These are phyloP conservation scores for Paraconiothyrium brasiliense DNA, from an alignment of 2,329 filamentous ascomycete species.

Conservation along the genomic window DNA sequence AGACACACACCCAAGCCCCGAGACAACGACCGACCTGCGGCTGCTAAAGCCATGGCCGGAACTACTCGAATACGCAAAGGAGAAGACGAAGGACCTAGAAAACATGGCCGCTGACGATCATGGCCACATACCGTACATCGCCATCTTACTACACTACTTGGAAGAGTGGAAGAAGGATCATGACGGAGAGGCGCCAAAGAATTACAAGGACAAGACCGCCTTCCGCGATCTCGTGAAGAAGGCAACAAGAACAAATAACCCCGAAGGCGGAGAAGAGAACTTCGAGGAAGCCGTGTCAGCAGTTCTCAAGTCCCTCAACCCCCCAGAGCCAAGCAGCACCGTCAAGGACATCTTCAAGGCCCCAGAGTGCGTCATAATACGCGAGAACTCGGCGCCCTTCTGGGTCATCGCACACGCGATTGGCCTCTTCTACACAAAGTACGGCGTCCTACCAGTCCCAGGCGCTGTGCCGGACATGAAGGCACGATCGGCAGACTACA, in stretches of 20 bases:
- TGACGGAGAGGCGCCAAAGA: constrained; percentile 72
- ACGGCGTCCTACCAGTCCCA: constrained; percentile 80
- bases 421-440: constrained; percentile 76
- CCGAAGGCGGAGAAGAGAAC: constrained; percentile 94
- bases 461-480: constrained; percentile 98
- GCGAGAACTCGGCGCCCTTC: constrained; percentile 69
- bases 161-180: constrained; percentile 80
- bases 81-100: constrained; percentile 75
- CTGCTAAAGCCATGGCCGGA: constrained; percentile 88
- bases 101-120: constrained; percentile 80
- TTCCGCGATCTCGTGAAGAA: constrained; percentile 77
- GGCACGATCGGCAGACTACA: constrained; percentile 87
- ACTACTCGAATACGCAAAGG: constrained; percentile 71
- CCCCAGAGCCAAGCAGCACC: constrained; percentile 71
- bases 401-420: constrained; percentile 90
- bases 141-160: constrained; percentile 83
- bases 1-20: constrained; percentile 92
- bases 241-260: constrained; percentile 73
- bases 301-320: constrained; percentile 85
- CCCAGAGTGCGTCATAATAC: constrained; percentile 62
- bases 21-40: constrained; percentile 84
- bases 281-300: constrained; percentile 91
- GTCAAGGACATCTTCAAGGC: constrained; percentile 83
- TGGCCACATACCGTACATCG: constrained; percentile 88
- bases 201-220: constrained; percentile 84